phyloP scores from a whole-genome alignment of 169 alveolate species.

The Plasmodium vivax region DNA sequence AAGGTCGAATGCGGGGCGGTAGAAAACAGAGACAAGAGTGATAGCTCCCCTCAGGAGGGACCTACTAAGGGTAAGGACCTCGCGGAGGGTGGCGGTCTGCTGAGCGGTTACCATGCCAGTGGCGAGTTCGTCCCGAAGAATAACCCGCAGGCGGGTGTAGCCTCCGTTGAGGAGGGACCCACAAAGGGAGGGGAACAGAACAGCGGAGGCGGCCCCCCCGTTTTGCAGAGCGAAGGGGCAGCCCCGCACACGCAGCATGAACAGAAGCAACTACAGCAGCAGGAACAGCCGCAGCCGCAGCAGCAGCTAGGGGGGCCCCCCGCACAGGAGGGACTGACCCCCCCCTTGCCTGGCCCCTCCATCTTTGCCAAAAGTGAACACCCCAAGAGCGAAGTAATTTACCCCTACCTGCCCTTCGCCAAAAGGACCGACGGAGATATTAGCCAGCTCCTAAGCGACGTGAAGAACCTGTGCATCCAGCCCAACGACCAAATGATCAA shows the following conservation, averaged over 20 bases:
- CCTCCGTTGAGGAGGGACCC: background rate
- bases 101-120: background rate
- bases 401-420: background rate
- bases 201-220: background rate
- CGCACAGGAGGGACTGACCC: background rate
- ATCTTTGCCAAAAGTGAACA: background rate
- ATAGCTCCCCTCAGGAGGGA: background rate
- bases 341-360: background rate
- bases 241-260: background rate
- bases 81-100: background rate
- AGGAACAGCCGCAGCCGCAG: no score
- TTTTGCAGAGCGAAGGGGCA: background rate
- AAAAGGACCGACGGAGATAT: background rate
- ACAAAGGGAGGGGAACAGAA: background rate
- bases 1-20: background rate
- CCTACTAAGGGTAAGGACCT: background rate
- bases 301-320: background rate
- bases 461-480: background rate
- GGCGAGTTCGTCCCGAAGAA: background rate
- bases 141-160: background rate
- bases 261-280: no score
- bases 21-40: background rate
- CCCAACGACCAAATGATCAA: background rate
- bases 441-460: background rate
- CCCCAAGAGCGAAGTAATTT: background rate